Percentiles rank a stretch among this genome's conserved stretches.
Conservation (phyloP, 768 basidiomycete species). For the Cubamyces lactineus region DNA sequence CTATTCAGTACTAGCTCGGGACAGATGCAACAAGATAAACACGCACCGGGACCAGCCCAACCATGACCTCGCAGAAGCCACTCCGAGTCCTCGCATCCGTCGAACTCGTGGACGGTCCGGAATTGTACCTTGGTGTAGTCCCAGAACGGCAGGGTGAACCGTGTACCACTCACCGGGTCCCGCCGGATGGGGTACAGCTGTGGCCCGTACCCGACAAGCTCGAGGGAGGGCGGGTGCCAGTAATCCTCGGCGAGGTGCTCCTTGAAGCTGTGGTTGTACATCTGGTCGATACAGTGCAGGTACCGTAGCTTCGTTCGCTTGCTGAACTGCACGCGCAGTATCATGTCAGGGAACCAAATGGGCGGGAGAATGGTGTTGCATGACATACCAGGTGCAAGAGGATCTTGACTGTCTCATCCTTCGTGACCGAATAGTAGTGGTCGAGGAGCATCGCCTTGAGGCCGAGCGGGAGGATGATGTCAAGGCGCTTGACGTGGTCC, state of each 20-base stretch:
- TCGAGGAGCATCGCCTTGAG: constrained; percentile 6
- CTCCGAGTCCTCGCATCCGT: constrained; percentile 22
- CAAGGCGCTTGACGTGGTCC: not conserved
- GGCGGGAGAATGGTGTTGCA: not conserved
- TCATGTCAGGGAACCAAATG: no score
- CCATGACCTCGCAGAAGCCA: constrained; percentile 21
- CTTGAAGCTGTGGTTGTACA: not conserved
- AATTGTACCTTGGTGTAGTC: constrained; percentile 12
- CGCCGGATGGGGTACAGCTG: constrained; percentile 8
- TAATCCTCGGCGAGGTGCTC: constrained; percentile 16
- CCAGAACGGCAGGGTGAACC: constrained; percentile 8
- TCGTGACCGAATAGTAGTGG: not conserved
- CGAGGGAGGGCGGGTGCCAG: constrained; percentile 8
- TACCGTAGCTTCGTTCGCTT: constrained; percentile 3
- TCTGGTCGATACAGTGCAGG: constrained; percentile 5
- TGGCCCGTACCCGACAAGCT: constrained; percentile 18
- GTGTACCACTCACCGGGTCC: not conserved
- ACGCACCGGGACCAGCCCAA: not conserved
- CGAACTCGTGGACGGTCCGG: constrained; percentile 16
- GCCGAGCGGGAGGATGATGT: not conserved
- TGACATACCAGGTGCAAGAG: constrained; percentile 2
- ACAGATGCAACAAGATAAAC: not conserved
- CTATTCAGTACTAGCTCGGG: no score
- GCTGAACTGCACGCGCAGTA: not conserved
- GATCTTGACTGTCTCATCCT: no score